Conservation (phyloP, 2,329 filamentous ascomycete species). For the Dactylonectria macrodidyma region DNA sequence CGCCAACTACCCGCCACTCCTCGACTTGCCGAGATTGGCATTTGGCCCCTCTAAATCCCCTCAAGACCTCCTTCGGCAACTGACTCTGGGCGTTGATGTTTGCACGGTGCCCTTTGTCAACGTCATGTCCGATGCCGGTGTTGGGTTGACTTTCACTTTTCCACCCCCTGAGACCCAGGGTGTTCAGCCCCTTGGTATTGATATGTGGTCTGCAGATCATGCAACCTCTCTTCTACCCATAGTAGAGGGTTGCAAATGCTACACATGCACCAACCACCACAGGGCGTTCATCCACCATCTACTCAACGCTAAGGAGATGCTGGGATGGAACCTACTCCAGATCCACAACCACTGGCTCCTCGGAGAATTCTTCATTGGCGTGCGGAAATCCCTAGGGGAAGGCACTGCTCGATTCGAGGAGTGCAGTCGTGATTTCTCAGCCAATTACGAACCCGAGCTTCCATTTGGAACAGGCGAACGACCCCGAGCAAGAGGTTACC, state of each 20-base stretch:
- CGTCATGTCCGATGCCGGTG: slow-evolving; percentile 83
- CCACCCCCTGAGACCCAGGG: slow-evolving; percentile 57
- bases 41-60: slow-evolving; percentile 80
- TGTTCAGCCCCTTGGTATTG: slow-evolving; percentile 74
- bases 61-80: slow-evolving; percentile 82
- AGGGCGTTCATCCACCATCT: slow-evolving; percentile 91
- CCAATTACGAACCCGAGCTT: slow-evolving; percentile 77
- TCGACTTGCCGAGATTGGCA: slow-evolving; percentile 79
- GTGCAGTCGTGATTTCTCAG: slow-evolving; percentile 58
- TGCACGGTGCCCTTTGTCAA: slow-evolving; percentile 84
- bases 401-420: slow-evolving; percentile 73
- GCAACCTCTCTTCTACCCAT: slow-evolving; percentile 76
- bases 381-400: slow-evolving; percentile 75
- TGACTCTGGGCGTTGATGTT: slow-evolving; percentile 84
- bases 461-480: slow-evolving; percentile 83
- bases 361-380: slow-evolving; percentile 78
- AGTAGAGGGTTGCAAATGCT: slow-evolving; percentile 78
- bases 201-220: slow-evolving; percentile 81
- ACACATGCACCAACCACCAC: slow-evolving; percentile 87
- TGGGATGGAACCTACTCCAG: slow-evolving; percentile 93
- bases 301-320: slow-evolving; percentile 93
- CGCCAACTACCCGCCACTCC: slow-evolving; percentile 66
- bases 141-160: slow-evolving; percentile 87
- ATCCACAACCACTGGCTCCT: slow-evolving; percentile 89
- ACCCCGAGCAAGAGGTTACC: slow-evolving; percentile 86